phyloP scores from a whole-genome alignment of 306 rosid genomes.

The Comarum palustre region DNA sequence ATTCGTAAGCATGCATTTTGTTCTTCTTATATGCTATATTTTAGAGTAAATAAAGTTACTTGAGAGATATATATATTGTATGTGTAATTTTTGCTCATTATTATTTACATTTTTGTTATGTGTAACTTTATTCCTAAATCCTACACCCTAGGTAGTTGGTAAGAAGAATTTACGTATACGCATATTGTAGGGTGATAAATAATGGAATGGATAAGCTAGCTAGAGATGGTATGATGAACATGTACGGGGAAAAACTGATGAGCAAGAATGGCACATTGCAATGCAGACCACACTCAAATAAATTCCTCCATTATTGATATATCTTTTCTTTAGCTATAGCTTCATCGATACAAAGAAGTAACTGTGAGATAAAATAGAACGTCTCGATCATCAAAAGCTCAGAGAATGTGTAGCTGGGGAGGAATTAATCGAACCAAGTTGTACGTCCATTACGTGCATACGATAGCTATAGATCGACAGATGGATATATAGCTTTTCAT shows the following conservation, averaged over 20 bases:
- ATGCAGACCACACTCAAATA: neutral
- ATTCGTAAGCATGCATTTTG: too few relatives aligned
- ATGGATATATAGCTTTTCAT: neutral
- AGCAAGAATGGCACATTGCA: neutral
- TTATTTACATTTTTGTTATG: too few relatives aligned
- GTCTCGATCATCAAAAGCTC: neutral
- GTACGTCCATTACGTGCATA: neutral
- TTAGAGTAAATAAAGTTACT: too few relatives aligned
- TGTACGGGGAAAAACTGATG: neutral
- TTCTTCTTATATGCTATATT: too few relatives aligned
- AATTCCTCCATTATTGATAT: neutral
- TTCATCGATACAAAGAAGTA: neutral
- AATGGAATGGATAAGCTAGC: neutral
- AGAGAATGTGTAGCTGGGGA: neutral
- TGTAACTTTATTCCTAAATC: too few relatives aligned
- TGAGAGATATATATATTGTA: too few relatives aligned
- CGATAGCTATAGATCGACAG: neutral
- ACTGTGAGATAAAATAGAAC: neutral
- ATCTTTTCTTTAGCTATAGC: neutral
- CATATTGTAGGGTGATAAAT: too few relatives aligned
- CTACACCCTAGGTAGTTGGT: too few relatives aligned
- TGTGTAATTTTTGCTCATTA: too few relatives aligned
- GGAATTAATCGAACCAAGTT: neutral
- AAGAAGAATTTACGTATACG: too few relatives aligned
- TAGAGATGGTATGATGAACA: neutral